Conservation (phyloP, 805 yeast species). For the Priceomyces castillae region DNA sequence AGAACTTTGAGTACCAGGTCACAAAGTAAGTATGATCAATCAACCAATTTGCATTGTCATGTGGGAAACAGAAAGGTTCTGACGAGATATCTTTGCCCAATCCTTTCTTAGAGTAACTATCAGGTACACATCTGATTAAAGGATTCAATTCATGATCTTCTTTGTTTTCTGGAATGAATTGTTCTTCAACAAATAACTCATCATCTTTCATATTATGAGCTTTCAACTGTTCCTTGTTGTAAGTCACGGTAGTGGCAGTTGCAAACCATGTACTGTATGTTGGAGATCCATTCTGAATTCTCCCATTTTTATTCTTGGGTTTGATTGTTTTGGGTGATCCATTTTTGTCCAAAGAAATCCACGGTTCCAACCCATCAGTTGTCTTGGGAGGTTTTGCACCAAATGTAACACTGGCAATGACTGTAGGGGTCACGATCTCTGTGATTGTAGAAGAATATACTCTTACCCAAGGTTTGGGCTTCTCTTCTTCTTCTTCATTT, state of each 20-base stretch:
- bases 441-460: conserved; percentile 55
- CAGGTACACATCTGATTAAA: conserved; percentile 81
- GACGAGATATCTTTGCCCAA: conserved; percentile 51
- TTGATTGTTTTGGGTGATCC: conserved; percentile 78
- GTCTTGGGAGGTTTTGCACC: conserved; percentile 69
- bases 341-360: conserved; percentile 75
- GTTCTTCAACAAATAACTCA: conserved; percentile 55
- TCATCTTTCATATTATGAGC: conserved; percentile 72
- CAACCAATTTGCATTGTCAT: conserved; percentile 54
- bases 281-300: conserved; percentile 63
- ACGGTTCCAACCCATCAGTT: conserved; percentile 68
- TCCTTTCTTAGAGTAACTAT: conserved; percentile 61
- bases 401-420: conserved; percentile 61
- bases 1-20: conserved; percentile 76
- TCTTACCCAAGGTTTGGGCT: conserved; percentile 61
- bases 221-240: conserved; percentile 59
- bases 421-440: conserved; percentile 65
- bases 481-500: conserved; percentile 6
- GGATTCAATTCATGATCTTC: conserved; percentile 74
- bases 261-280: conserved; percentile 76
- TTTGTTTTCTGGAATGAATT: conserved; percentile 63
- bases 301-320: conserved; percentile 75
- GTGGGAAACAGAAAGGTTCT: conserved; percentile 87
- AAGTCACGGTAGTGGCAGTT: conserved; percentile 57
- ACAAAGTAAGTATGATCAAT: conserved; percentile 67